Evolutionary conservation across 176 grass and related monocot genomes (phyloP).

Genomic region (Phoenix dactylifera): DNA sequence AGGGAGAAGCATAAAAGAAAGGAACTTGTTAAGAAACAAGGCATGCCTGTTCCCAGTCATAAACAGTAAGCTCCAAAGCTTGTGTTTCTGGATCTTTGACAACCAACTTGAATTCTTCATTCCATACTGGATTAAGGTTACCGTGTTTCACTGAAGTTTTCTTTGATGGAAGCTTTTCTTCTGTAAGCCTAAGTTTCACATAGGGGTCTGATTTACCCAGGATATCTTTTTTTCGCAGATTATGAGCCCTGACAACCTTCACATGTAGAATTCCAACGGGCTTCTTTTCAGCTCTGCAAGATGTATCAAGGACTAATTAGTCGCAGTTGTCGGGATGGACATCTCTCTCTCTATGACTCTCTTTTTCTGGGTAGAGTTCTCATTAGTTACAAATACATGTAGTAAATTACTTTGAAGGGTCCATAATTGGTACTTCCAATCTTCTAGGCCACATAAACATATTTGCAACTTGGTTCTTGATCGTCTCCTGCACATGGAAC

Average conservation of each 20-base stretch:
- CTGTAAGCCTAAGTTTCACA: slow-evolving; percentile 62
- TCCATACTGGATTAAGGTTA: slow-evolving; percentile 82
- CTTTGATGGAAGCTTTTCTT: slow-evolving; percentile 58
- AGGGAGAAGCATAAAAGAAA: neutral
- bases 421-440: slow-evolving; percentile 16
- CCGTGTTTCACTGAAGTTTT: slow-evolving; percentile 56
- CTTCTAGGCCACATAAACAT: slow-evolving; percentile 24
- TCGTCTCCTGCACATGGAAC: slow-evolving; percentile 16
- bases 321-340: too few species aligned
- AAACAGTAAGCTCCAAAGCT: slow-evolving; percentile 50
- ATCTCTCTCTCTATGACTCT: too few species aligned
- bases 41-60: slow-evolving; percentile 81
- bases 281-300: slow-evolving; percentile 59
- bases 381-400: neutral
- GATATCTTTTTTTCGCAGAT: slow-evolving; percentile 65
- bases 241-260: slow-evolving; percentile 45
- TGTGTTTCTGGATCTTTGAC: slow-evolving; percentile 69
- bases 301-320: slow-evolving; percentile 5
- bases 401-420: slow-evolving; percentile 18
- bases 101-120: slow-evolving; percentile 75
- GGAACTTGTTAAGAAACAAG: slow-evolving; percentile 5
- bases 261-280: slow-evolving; percentile 65
- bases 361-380: too few species aligned
- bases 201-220: slow-evolving; percentile 81
- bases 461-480: slow-evolving; percentile 18